These are phyloP conservation scores for Daedalea quercina DNA, from an alignment of 768 basidiomycete genomes.

Conservation along the genomic window DNA sequence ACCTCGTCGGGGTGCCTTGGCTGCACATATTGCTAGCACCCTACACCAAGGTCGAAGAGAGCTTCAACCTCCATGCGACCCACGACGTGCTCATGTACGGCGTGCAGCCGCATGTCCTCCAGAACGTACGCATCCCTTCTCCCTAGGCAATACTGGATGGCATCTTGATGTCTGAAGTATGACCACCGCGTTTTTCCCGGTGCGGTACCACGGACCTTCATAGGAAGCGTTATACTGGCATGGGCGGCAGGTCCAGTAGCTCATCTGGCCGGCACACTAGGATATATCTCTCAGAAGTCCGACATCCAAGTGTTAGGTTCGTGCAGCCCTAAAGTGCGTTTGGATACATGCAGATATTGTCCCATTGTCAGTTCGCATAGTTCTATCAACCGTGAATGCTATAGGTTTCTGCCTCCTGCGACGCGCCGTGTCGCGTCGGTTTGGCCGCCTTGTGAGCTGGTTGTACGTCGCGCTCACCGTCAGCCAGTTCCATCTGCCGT, in stretches of 20 bases:
- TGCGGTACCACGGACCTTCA: conserved; percentile 82
- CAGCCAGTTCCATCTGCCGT: conserved; percentile 87
- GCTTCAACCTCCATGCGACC: conserved; percentile 87
- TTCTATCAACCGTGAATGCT: conserved; percentile 62
- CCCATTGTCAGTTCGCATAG: conserved; percentile 58
- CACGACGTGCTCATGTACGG: conserved; percentile 88
- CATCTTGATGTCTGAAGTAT: conserved; percentile 42
- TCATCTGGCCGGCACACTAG: conserved; percentile 32
- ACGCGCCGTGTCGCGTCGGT: conserved; percentile 54
- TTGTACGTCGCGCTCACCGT: conserved; percentile 65
- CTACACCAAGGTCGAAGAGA: conserved; percentile 96
- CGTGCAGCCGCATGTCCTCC: conserved; percentile 31
- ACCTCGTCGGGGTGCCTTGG: conserved; percentile 48
- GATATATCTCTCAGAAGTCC: conserved; percentile 46
- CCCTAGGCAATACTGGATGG: background rate
- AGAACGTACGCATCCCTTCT: conserved; percentile 35
- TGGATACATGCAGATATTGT: background rate
- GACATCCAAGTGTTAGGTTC: conserved; percentile 67
- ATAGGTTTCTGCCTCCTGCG: conserved; percentile 56
- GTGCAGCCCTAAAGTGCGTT: conserved; percentile 17
- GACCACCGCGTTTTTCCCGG: conserved; percentile 89
- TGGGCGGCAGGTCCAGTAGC: conserved; percentile 47
- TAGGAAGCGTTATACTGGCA: conserved; percentile 68
- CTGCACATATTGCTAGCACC: conserved; percentile 73
- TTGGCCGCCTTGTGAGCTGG: conserved; percentile 48